Conservation (phyloP, 306 rosid genomes). For the Clitoria ternatea region DNA sequence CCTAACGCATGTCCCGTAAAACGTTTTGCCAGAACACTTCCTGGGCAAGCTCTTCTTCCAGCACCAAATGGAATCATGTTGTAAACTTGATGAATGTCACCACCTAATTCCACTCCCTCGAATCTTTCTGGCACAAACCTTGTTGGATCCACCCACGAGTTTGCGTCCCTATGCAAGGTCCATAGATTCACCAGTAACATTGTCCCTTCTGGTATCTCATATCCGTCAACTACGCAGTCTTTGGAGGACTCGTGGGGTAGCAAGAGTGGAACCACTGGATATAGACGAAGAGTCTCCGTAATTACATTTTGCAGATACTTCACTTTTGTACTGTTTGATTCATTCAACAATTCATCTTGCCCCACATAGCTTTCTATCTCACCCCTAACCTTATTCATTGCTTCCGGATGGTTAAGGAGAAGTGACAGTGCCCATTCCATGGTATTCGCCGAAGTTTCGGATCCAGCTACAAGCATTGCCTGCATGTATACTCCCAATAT, state of each 20-base stretch:
- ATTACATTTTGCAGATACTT: slow-evolving; percentile 30
- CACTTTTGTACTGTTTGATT: background rate
- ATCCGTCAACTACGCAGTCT: slow-evolving; percentile 37
- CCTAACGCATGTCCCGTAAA: slow-evolving; percentile 27
- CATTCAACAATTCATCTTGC: slow-evolving; percentile 1
- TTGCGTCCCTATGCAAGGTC: slow-evolving; percentile 41
- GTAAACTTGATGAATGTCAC: background rate
- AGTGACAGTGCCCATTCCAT: slow-evolving; percentile 51
- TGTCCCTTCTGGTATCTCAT: slow-evolving; percentile 38
- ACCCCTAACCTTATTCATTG: slow-evolving; percentile 1
- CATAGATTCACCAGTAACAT: slow-evolving; percentile 38
- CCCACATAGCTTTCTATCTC: slow-evolving; percentile 32
- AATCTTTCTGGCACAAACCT: slow-evolving; percentile 45
- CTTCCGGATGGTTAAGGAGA: slow-evolving; percentile 43
- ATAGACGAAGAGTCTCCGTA: slow-evolving; percentile 40
- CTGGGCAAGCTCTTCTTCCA: slow-evolving; percentile 54
- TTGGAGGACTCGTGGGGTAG: slow-evolving; percentile 36
- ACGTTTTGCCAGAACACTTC: slow-evolving; percentile 26
- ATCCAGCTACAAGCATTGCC: slow-evolving; percentile 33
- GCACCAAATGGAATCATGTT: slow-evolving; percentile 42
- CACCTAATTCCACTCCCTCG: background rate
- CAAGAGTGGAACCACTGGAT: slow-evolving; percentile 30
- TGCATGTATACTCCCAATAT: too few relatives aligned
- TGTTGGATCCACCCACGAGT: slow-evolving; percentile 31
- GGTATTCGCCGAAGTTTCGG: slow-evolving; percentile 38